Evolutionary conservation across 129 eudicot species (phyloP).

Genomic region (Deinandra increscens): DNA sequence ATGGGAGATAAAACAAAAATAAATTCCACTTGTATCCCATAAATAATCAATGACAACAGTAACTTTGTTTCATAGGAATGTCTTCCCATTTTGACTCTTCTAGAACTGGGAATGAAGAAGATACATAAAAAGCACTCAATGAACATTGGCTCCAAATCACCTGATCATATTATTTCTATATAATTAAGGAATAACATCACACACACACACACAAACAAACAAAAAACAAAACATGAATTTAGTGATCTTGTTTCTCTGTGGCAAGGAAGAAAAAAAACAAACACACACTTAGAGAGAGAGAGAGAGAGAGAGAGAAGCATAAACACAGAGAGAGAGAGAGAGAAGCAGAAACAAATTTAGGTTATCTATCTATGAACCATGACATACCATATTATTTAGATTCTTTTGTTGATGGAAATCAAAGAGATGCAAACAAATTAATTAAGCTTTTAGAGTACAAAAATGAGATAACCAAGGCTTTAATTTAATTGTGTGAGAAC

Average conservation of each 20-base stretch:
- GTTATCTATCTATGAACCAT: background rate
- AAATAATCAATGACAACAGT: too few species aligned
- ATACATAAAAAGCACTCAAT: too few species aligned
- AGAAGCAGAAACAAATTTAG: background rate
- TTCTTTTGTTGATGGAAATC: slow-evolving; percentile 7
- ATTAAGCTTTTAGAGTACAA: slow-evolving; percentile 14
- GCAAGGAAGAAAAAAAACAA: background rate
- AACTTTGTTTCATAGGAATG: too few species aligned
- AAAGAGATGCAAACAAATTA: slow-evolving; percentile 10
- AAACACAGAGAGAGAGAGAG: background rate
- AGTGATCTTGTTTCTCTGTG: background rate
- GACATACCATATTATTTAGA: background rate
- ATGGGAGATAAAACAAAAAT: too few species aligned
- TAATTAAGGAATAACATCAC: too few species aligned
- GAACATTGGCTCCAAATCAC: too few species aligned
- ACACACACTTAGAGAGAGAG: background rate
- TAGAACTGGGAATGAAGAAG: too few species aligned
- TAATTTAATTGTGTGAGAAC: slow-evolving; percentile 10
- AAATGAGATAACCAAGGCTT: background rate
- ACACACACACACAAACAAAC: too few species aligned
- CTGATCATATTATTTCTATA: too few species aligned
- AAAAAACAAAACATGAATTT: too few species aligned
- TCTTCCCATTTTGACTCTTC: too few species aligned
- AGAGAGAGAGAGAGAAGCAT: background rate
- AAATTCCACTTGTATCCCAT: too few species aligned